phyloP scores from a whole-genome alignment of 176 grass and related monocot genomes.

The Carex cristatella region DNA sequence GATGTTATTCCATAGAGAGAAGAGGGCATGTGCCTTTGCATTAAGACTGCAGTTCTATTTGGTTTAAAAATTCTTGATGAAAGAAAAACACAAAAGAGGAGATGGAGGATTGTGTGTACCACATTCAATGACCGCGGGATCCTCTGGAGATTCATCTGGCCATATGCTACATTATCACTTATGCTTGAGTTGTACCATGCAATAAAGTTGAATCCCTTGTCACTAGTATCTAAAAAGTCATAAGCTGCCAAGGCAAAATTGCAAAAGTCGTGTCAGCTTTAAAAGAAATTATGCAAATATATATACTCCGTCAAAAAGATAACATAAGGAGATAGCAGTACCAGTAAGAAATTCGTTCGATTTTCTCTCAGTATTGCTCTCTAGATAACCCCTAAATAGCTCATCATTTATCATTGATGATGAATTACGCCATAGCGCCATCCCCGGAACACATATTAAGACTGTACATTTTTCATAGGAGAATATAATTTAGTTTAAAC shows the following conservation, averaged over 20 bases:
- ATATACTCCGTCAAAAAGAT: not conserved
- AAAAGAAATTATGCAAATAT: not conserved
- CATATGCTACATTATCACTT: constrained; percentile 47
- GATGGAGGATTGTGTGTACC: constrained; percentile 25
- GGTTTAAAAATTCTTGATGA: not conserved
- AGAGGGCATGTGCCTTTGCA: too few relatives aligned
- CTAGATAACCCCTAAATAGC: constrained; percentile 64
- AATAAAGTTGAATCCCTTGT: constrained; percentile 50
- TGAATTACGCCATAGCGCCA: constrained; percentile 71
- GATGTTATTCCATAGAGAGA: too few relatives aligned
- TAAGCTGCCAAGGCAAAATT: constrained; percentile 49
- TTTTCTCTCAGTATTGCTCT: constrained; percentile 37
- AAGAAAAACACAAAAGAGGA: not conserved
- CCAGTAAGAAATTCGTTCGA: constrained; percentile 76
- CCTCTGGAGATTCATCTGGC: constrained; percentile 25
- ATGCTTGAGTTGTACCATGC: constrained; percentile 85
- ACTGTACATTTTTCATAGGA: constrained; percentile 41
- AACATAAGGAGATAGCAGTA: constrained; percentile 20
- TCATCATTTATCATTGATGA: constrained; percentile 58
- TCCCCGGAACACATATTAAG: constrained; percentile 58
- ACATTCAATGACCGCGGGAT: constrained; percentile 73
- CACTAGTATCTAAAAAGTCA: constrained; percentile 73
- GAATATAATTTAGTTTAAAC: not conserved
- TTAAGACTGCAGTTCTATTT: too few relatives aligned
- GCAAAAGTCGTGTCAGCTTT: not conserved